These are phyloP conservation scores for Dictyostelium capitatum DNA, from an alignment of 78 protist species.

Conservation along the genomic window DNA sequence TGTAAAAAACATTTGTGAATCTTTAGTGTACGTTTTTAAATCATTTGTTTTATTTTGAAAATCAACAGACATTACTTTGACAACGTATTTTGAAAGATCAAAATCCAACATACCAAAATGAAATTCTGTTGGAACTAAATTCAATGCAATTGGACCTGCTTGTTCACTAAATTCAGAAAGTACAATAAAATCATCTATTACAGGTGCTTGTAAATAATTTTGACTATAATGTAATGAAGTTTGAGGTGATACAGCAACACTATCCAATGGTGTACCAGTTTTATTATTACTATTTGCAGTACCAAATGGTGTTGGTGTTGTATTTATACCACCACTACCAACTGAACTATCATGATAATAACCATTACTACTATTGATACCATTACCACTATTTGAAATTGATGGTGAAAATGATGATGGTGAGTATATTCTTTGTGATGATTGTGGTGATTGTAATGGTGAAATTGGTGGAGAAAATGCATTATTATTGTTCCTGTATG, in stretches of 20 bases:
- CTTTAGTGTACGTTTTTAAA: conserved; percentile 69
- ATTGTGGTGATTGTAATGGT: conserved; percentile 18
- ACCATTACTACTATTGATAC: background rate
- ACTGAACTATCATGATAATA: background rate
- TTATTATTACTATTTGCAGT: background rate
- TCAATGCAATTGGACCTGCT: conserved; percentile 80
- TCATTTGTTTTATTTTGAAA: conserved; percentile 86
- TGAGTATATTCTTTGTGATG: background rate
- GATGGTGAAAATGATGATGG: too few species aligned
- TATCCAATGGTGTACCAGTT: background rate
- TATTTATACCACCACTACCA: background rate
- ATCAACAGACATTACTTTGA: conserved; percentile 87
- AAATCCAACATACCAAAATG: conserved; percentile 24
- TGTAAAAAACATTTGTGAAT: conserved; percentile 73
- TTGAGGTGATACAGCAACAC: background rate
- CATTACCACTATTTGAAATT: background rate
- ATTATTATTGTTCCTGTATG: background rate
- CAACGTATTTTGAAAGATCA: conserved; percentile 70
- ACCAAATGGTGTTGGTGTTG: background rate
- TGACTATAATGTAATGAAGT: conserved; percentile 10
- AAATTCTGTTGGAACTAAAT: conserved; percentile 44
- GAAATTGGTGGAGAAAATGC: conserved; percentile 6
- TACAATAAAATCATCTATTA: conserved; percentile 73
- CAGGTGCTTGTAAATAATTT: background rate
- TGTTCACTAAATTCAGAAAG: conserved; percentile 85